A percentile compares a stretch with the other conserved stretches of the same genome.
phyloP scores from a whole-genome alignment of 768 basidiomycete genomes.

The Sporobolomyces phaffii region DNA sequence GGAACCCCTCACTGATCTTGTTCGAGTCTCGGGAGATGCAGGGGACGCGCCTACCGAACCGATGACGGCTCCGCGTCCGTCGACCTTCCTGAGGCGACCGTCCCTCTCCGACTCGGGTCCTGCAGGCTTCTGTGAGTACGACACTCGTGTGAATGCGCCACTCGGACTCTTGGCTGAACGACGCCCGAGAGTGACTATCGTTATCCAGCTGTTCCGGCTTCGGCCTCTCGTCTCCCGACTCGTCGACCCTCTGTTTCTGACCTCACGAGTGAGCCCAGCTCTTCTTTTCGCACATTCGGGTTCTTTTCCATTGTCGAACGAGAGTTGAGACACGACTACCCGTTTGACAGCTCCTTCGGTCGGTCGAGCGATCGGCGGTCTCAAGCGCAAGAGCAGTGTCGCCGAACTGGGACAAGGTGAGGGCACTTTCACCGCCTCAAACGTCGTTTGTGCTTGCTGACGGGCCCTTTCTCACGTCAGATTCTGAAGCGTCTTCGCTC shows the following conservation, averaged over 20 bases:
- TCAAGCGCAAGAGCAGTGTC: constrained; percentile 22
- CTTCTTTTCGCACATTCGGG: no score
- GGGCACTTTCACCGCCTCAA: neutral
- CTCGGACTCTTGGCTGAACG: no score
- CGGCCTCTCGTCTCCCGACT: constrained; percentile 11
- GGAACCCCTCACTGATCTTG: no score
- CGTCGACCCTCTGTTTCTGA: constrained; percentile 25
- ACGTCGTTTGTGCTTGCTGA: neutral
- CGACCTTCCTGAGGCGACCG: constrained; percentile 11
- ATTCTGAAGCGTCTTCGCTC: constrained; percentile 24
- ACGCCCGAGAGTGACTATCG: neutral
- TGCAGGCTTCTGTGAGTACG: neutral
- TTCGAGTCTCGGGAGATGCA: neutral
- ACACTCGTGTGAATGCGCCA: neutral
- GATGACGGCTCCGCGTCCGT: constrained; percentile 27
- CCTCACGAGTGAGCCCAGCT: neutral
- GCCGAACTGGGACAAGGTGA: constrained; percentile 28
- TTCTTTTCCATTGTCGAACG: neutral
- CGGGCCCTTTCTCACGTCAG: no score
- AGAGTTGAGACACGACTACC: neutral
- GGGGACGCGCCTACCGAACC: constrained; percentile 6
- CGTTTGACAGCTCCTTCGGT: neutral
- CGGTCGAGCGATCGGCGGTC: neutral
- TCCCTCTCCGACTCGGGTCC: neutral
- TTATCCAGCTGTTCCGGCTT: neutral